Evolutionary conservation across 1,284 basidiomycete species (phyloP).

Genomic region (Heterobasidion occidentale): DNA sequence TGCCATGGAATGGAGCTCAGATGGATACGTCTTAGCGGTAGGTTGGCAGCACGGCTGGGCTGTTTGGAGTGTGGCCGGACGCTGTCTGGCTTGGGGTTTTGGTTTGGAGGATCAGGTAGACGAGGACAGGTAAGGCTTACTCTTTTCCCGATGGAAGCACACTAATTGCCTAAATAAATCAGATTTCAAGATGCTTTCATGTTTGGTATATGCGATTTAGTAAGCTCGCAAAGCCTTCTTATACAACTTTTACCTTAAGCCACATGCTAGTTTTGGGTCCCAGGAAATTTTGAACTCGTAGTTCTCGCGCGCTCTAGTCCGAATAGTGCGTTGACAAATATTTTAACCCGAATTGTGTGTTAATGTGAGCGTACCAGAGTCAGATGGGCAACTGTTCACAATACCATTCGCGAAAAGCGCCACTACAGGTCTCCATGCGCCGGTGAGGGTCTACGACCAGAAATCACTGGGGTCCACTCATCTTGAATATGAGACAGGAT

Average conservation of each 20-base stretch:
- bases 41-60: constrained; percentile 90
- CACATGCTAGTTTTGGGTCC: constrained; percentile 73
- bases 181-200: constrained; percentile 84
- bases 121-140: constrained; percentile 33
- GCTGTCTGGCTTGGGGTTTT: constrained; percentile 73
- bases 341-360: background rate
- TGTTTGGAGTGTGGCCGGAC: constrained; percentile 86
- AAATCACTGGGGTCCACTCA: background rate
- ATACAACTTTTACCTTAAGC: background rate
- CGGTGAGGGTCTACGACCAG: constrained; percentile 38
- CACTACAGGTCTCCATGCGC: constrained; percentile 85
- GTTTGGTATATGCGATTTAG: constrained; percentile 65
- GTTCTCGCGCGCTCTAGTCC: constrained; percentile 47
- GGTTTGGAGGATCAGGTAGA: constrained; percentile 63
- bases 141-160: background rate
- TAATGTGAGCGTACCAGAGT: constrained; percentile 27
- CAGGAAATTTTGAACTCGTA: constrained; percentile 84
- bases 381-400: constrained; percentile 70
- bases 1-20: constrained; percentile 84
- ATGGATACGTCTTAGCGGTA: constrained; percentile 96
- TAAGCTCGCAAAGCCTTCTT: constrained; percentile 24
- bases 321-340: constrained; percentile 33
- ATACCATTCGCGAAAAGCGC: constrained; percentile 95
- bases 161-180: background rate
- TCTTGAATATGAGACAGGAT: constrained; percentile 41